Evolutionary conservation across 2,329 filamentous ascomycete species (phyloP).

Genomic region (Diplodia corticola): DNA sequence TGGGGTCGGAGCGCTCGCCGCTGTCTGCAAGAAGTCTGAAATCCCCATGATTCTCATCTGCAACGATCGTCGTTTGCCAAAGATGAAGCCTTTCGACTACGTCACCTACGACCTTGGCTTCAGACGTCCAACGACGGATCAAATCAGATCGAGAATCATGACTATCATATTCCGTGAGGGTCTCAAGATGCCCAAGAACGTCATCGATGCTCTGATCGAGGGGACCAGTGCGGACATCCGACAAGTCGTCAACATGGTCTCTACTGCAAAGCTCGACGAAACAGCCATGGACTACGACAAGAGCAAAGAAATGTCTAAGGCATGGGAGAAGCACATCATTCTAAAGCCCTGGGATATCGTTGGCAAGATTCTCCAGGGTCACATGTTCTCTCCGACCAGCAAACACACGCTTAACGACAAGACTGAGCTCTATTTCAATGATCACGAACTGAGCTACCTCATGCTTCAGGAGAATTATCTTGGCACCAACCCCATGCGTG

Average conservation of each 20-base stretch:
- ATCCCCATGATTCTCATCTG: constrained; percentile 96
- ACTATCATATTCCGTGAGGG: constrained; percentile 93
- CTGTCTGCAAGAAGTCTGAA: constrained; percentile 92
- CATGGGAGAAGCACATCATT: constrained; percentile 97
- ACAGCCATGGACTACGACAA: constrained; percentile 77
- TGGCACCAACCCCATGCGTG: constrained; percentile 70
- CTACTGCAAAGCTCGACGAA: constrained; percentile 87
- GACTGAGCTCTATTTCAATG: constrained; percentile 98
- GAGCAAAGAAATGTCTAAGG: constrained; percentile 91
- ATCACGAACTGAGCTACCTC: constrained; percentile 94
- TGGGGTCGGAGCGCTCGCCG: constrained; percentile 89
- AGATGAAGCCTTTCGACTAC: constrained; percentile 97
- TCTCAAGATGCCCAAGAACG: constrained; percentile 76
- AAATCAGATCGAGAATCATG: constrained; percentile 88
- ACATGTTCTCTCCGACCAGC: constrained; percentile 80
- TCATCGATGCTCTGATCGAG: constrained; percentile 92
- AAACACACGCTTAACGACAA: constrained; percentile 93
- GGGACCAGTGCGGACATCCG: constrained; percentile 94
- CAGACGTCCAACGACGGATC: constrained; percentile 83
- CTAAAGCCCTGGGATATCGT: constrained; percentile 98
- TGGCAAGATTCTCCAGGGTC: constrained; percentile 83
- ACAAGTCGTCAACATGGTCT: constrained; percentile 98
- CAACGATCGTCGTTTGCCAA: constrained; percentile 87
- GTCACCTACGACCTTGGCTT: constrained; percentile 84
- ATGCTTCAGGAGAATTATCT: constrained; percentile 99